phyloP scores from a whole-genome alignment of 805 yeast species.

The Blastobotrys muscicola region DNA sequence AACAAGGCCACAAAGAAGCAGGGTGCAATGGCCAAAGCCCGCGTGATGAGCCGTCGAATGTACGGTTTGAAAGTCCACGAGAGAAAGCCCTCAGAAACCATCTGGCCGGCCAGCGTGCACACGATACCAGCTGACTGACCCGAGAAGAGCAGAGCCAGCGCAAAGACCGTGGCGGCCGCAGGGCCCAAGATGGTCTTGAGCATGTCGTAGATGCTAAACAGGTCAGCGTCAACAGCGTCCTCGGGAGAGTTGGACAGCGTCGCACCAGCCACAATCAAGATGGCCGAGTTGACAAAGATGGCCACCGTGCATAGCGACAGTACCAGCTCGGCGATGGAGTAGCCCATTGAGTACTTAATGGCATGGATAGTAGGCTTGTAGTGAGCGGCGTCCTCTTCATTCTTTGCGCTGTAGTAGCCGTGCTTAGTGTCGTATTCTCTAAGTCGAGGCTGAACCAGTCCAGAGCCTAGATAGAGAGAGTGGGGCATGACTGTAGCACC shows the following conservation, averaged over 20 bases:
- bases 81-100: constrained; percentile 85
- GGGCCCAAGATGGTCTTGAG: constrained; percentile 63
- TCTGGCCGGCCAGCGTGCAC: constrained; percentile 88
- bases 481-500: constrained; percentile 98
- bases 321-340: constrained; percentile 73
- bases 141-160: constrained; percentile 75
- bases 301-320: constrained; percentile 81
- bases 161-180: constrained; percentile 83
- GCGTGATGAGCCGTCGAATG: constrained; percentile 65
- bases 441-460: constrained; percentile 77
- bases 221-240: constrained; percentile 67
- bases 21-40: constrained; percentile 78
- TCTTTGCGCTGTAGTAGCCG: constrained; percentile 33
- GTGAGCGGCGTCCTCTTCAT: constrained; percentile 9
- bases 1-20: constrained; percentile 64
- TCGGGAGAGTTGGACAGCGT: constrained; percentile 55
- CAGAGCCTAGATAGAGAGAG: constrained; percentile 74
- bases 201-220: constrained; percentile 69
- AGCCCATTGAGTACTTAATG: constrained; percentile 66
- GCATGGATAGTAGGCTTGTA: constrained; percentile 75
- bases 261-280: constrained; percentile 85
- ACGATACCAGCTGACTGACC: constrained; percentile 97
- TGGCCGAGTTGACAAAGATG: constrained; percentile 84
- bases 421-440: constrained; percentile 59
- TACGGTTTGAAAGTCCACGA: constrained; percentile 77